phyloP scores from a whole-genome alignment of 768 basidiomycete species.

The Termitomyces eurrhizus region DNA sequence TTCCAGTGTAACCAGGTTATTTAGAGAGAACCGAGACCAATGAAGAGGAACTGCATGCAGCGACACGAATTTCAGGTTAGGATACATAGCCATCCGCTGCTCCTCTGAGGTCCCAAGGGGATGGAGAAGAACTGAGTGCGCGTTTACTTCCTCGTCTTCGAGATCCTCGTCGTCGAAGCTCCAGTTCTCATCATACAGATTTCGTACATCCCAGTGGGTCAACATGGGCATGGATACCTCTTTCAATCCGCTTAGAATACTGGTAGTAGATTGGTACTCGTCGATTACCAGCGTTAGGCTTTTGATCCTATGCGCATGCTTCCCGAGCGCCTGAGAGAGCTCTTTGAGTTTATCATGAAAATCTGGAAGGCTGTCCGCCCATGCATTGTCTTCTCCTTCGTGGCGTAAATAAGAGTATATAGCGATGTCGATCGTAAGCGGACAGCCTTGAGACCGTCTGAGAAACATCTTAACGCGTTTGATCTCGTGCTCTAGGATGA shows the following conservation, averaged over 20 bases:
- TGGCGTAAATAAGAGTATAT: neutral
- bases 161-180: neutral
- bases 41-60: neutral
- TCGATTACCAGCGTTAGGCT: slow-evolving; percentile 1
- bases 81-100: neutral
- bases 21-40: slow-evolving; percentile 8
- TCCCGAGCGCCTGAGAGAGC: neutral
- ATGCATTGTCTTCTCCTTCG: neutral
- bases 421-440: neutral
- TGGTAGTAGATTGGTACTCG: slow-evolving; percentile 5
- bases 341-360: neutral
- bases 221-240: neutral
- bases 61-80: neutral
- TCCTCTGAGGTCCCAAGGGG: neutral
- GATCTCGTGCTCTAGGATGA: neutral
- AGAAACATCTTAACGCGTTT: neutral
- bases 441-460: neutral
- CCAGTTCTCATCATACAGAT: neutral
- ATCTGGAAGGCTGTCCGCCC: neutral
- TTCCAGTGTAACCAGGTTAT: slow-evolving; percentile 1
- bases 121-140: neutral
- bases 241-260: neutral
- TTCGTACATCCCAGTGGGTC: neutral
- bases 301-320: slow-evolving; percentile 4
- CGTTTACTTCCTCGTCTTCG: neutral